Base-by-base conservation (phyloP, 257 asterid species). In the Verbena officinalis region DNA sequence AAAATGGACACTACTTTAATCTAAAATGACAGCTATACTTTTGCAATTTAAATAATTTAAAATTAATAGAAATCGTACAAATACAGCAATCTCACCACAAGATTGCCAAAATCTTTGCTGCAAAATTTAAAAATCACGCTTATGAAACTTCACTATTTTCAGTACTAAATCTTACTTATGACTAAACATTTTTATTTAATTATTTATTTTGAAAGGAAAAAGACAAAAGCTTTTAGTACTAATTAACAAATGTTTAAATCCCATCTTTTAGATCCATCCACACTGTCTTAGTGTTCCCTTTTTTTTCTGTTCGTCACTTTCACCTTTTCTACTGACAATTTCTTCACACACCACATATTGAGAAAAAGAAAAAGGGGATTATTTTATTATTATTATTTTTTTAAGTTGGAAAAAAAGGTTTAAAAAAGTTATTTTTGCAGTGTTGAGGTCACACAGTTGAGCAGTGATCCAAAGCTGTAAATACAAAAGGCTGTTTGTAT, bases 371-470 rank as follows among this genome's bases (percentile, higher is more conserved):
- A 9, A 49, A 20, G n/a, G n/a, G n/a, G n/a, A n/a, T n/a, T n/a
- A n/a, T n/a, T n/a, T n/a, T n/a, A n/a, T n/a, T n/a, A n/a, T n/a
- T n/a, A n/a, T n/a, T n/a, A n/a, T n/a, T n/a, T n/a, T n/a, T n/a
- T n/a, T n/a, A n/a, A n/a, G n/a, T n/a, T n/a, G n/a, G n/a, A 17
- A n/a, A 38, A 21, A 12, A 44, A 44, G 7, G 27, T 30, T 2
- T 11, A 27, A 24, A 34, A 23, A 71, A 31, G 15, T 21, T 19
- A 20, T 54, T 72, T 74, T 61, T 56, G 61, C 33, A 71, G 71
- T 62, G 71, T 61, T 72, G 84, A 73, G 79, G 83, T 70, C 71
- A 63, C 71, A 61, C 71, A 54, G 67, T 73, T 21, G 57, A 11
- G n/a, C 52, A 23, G 50, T 57, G 68, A 55, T 52, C 52, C 57